phyloP scores from a whole-genome alignment of 2,329 filamentous ascomycete species.

The Alternaria sp. region DNA sequence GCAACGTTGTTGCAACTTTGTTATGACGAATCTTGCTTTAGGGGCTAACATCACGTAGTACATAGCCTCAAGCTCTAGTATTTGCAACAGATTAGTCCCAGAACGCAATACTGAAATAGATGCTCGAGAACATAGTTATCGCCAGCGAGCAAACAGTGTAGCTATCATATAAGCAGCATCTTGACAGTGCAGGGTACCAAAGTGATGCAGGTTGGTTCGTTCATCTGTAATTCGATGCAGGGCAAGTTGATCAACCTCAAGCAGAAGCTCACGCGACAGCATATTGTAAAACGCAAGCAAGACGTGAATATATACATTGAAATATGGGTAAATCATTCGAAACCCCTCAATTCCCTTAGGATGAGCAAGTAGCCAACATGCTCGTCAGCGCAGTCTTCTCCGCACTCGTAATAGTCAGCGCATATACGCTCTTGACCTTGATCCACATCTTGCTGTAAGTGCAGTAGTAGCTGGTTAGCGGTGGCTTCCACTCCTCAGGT shows the following conservation, averaged over 20 bases:
- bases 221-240: not conserved
- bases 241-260: not conserved
- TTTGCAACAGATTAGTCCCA: not conserved
- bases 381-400: conserved; percentile 74
- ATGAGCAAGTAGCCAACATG: conserved; percentile 72
- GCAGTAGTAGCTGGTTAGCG: conserved; percentile 71
- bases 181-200: not conserved
- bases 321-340: not conserved
- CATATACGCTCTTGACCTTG: conserved; percentile 78
- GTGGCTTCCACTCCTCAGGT: conserved; percentile 79
- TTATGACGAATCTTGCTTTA: too few relatives aligned
- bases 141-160: not conserved
- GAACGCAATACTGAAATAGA: not conserved
- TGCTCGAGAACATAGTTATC: not conserved
- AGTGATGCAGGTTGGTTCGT: not conserved
- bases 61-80: not conserved
- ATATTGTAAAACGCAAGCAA: not conserved
- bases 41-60: not conserved
- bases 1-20: too few relatives aligned
- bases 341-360: not conserved
- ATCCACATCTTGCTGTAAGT: conserved; percentile 81
- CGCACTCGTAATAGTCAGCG: conserved; percentile 71
- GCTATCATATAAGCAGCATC: not conserved
- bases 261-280: not conserved
- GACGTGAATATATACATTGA: not conserved